A percentile compares a stretch with the other conserved stretches of the same genome.
Evolutionary conservation across 2,329 filamentous ascomycete genomes (phyloP).

Genomic region (Tolypocladium album): DNA sequence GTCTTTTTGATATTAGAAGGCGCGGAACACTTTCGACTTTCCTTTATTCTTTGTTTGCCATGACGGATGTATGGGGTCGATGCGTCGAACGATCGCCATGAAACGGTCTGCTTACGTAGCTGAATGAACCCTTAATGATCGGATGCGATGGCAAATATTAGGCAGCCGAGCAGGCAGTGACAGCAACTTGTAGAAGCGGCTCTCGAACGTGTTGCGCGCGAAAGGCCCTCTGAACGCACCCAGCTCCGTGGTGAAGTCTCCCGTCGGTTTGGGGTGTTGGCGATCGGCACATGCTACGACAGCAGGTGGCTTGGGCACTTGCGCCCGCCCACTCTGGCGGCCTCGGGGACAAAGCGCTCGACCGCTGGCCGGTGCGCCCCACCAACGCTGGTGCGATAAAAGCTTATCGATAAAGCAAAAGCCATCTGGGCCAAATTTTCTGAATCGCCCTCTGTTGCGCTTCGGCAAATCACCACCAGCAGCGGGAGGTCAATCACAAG

Average conservation of each 20-base stretch:
- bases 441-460: neutral
- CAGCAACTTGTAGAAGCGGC: neutral
- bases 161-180: neutral
- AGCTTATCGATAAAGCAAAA: neutral
- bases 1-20: slow-evolving; percentile 28
- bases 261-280: neutral
- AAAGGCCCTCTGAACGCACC: neutral
- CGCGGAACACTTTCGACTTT: slow-evolving; percentile 26
- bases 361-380: neutral
- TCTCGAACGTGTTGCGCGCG: neutral
- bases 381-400: neutral
- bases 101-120: slow-evolving; percentile 25
- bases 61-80: slow-evolving; percentile 23
- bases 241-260: neutral
- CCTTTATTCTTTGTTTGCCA: slow-evolving; percentile 28
- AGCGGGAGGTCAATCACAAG: neutral
- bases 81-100: slow-evolving; percentile 26
- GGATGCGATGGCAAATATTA: neutral
- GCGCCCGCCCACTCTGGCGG: neutral
- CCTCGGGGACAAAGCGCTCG: neutral
- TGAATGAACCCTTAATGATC: slow-evolving; percentile 26
- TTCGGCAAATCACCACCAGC: neutral
- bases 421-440: slow-evolving; percentile 1
- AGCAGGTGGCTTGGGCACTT: neutral
- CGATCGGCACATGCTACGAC: neutral